Base-by-base conservation (phyloP, 495 filamentous ascomycete species). In the Parmelia sp. region DNA sequence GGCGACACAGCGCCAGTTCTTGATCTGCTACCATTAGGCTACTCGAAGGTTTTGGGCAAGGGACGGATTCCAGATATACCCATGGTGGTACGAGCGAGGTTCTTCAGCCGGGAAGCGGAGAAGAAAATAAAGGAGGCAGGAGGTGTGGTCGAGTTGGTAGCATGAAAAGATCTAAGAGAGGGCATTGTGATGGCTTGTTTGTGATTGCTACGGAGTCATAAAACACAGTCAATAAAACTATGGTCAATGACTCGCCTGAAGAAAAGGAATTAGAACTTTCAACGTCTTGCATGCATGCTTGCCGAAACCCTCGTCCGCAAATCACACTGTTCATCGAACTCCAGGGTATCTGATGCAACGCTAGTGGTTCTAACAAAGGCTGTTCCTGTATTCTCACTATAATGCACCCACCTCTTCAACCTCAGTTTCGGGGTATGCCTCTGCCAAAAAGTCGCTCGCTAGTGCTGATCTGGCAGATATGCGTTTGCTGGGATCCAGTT, bases 41-140 rank as follows among this genome's bases (percentile, higher is more conserved):
- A 95, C 86, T 86, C 89, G 71, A 96, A 96, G 80, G 85, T 96
- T 66, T 85, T 95, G 71, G 91, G 92, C 75, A 96, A 96, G 85
- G 92, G 92, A 75, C 83, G 91, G 72, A 79, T 96, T 69, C 91
- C 91, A 66, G 79, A 90, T 69, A 81, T 95, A 70, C 92, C 92
- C 60, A 71, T 96, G 71, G 88, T 96, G 70, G 89, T 96, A 73
- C 88, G 89, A 74, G 91, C 92, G 66, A 79, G 92, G 72, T 95
- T 88, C 78, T 86, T 96, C 78, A 91, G 87, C 81, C 85, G 86
- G 75, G 82, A 91, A 74, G 92, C 92, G 66, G 92, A 96, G 86
- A 80, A 85, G 80, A 96, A 96, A 86, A 96, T 96, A 80, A 92
- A 89, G 76, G 91, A 89, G 74, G 90, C 90, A 75, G 92, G 92